Base-by-base conservation (phyloP, 2,329 filamentous ascomycete genomes). In the Dactylonectria macrodidyma region DNA sequence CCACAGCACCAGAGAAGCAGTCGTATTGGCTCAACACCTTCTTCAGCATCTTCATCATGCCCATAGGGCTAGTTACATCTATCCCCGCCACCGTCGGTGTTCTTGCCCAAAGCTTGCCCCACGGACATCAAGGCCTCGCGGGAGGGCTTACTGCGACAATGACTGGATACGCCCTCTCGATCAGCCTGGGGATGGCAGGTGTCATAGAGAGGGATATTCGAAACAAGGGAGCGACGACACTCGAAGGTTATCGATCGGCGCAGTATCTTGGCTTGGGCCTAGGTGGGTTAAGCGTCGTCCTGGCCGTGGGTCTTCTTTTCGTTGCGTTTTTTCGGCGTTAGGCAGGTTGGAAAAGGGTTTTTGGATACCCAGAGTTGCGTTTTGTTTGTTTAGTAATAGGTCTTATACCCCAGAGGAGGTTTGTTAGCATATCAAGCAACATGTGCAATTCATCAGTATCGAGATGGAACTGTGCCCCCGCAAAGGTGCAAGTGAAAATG, bases 11-110 rank as follows among this genome's bases (percentile, higher is more conserved):
- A 12, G 59, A 34, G 14, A 44, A 72, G 10, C 75, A 77, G 47
- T 36, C 68, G 22, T 77, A 77, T 56, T 77, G 75, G 75, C 67
- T 68, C 44, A 74, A 72, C 5, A 55, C 68, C 2, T 77, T 77
- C 51, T 66, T 76, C 57, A 77, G 75, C 50, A 63, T 74, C 46
- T 66, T 75, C 22, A 69, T 76, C 9, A 76, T 76, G 72, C 70
- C 75, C 4, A 52, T 73, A 5, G 73, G 73, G 3, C 68, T 75
- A 68, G 73, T 74, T n/a, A 54, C 74, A 22, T 70, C 70, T 22
- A 62, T 74, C 7, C 73, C 73, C 7, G 52, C 71, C 9, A 68
- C 75, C 8, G 62, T 70, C 4, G 67, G 67, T 2, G 71, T 73
- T 7, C 71, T 77, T 14, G 54, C 55, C 9, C 64, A 69, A 30